Base-by-base conservation (phyloP, 306 rosid species). In the Gastrolobium villosum region DNA sequence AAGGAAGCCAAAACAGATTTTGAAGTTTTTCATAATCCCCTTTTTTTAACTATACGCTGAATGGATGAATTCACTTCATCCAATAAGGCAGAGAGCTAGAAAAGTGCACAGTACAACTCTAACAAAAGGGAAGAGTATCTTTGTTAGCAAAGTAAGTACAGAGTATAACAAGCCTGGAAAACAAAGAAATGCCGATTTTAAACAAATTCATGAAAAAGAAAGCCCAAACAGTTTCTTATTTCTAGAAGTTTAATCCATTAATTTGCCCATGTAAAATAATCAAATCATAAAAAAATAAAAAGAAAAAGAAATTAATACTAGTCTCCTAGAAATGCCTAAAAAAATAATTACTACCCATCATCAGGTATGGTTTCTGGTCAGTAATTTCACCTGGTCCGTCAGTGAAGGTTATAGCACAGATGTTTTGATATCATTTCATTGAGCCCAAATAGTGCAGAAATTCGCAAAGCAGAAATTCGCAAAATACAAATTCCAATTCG, bases 121-220 rank as follows among this genome's bases (percentile, higher is more conserved):
- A 39, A 14, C 76, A 41, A 75, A 63, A 20, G 15, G 56, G 59
- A 43, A 39, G 59, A 50, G 49, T 20, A 52, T 14, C 52, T 5
- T 36, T 2, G 49, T 37, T 54, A 54, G 81, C 56, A 66, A 54
- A 65, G 45, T 57, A 49, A 74, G 36, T n/a, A 54, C 1, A n/a
- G n/a, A 70, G 9, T 68, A 44, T 13, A 66, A 55, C 81, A 46
- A 52, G 72, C 63, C 46, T 30, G 53, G 32, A 75, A 46, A 30
- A 10, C 59, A 56, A 56, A 50, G 41, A 67, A 71, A 69, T 67
- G 11, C 46, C 32, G 77, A 9, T 63, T 56, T 66, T 49, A 4
- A 76, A 70, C 14, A 54, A 30, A 9, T 75, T 52, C 66, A 53
- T 35, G 45, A 14, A 10, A 53, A 32, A 75, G 31, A 59, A 35